Percentiles rank a stretch among this genome's conserved stretches.
Conservation (phyloP, 495 filamentous ascomycete genomes). For the Aspergillus egyptiacus region DNA sequence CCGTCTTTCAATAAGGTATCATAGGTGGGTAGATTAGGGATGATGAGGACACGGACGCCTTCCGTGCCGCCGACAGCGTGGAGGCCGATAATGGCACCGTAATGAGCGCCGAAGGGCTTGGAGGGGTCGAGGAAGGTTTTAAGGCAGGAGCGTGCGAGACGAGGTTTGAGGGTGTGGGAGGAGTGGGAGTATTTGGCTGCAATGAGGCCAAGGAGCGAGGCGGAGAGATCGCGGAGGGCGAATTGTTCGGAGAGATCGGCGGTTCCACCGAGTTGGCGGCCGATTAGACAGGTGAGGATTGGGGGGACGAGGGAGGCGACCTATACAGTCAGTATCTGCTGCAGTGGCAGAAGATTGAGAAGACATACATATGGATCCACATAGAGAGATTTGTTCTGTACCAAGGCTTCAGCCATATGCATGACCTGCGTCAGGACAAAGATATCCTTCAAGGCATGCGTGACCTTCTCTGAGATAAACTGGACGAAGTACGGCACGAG, state of each 20-base stretch:
- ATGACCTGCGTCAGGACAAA: slow-evolving; percentile 88
- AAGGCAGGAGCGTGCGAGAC: slow-evolving; percentile 84
- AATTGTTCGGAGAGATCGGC: slow-evolving; percentile 58
- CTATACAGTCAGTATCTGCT: slow-evolving; percentile 22
- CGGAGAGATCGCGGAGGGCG: slow-evolving; percentile 75
- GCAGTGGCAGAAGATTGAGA: not conserved
- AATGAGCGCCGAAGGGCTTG: slow-evolving; percentile 73
- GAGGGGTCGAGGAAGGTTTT: slow-evolving; percentile 83
- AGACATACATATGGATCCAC: slow-evolving; percentile 76
- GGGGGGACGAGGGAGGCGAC: slow-evolving; percentile 76
- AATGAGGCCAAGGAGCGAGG: slow-evolving; percentile 67
- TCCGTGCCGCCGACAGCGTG: slow-evolving; percentile 68
- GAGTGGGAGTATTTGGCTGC: slow-evolving; percentile 66
- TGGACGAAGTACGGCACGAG: slow-evolving; percentile 92
- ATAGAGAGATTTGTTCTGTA: slow-evolving; percentile 75
- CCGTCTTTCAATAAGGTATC: slow-evolving; percentile 67
- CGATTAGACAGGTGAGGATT: slow-evolving; percentile 84
- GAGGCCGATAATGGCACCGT: slow-evolving; percentile 77
- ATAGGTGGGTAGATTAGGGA: slow-evolving; percentile 76
- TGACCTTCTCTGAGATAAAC: slow-evolving; percentile 91
- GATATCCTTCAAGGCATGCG: slow-evolving; percentile 77
- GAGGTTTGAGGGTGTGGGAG: slow-evolving; percentile 72
- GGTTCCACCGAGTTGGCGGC: slow-evolving; percentile 66
- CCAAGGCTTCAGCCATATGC: slow-evolving; percentile 74
- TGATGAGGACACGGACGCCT: slow-evolving; percentile 68